Evolutionary conservation across 2,329 filamentous ascomycete genomes (phyloP), one percentile per base, ranked within the genome.

Genomic region (Pyrenochaeta sp.): DNA sequence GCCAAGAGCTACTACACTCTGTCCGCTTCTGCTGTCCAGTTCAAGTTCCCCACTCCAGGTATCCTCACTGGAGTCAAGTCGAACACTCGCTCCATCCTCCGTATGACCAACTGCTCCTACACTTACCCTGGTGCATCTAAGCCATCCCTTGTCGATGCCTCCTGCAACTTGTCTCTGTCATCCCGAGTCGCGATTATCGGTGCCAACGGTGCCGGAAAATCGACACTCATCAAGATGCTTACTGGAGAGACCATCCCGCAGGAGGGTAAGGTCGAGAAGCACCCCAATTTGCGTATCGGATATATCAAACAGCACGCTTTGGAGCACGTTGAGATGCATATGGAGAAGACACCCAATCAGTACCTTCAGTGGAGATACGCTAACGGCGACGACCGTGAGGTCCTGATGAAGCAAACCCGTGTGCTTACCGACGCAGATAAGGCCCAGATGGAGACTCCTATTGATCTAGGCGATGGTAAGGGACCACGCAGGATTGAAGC

Each of bases 251-350:
- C 86, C 14, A 87, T 96, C 56, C 94, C 90, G 11, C 88, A 88
- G 51, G 74, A 75, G 14, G 94, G 94, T 53, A 90, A 86, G 69
- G 94, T 99, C 17, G 92, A 97, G 80, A 97, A 97, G 80, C 94
- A 99, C 72, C 94, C 94, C 58, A 99, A 99, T 73, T 77, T 99
- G 67, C 92, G 94, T 81, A 96, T 99, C 63, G 94, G 94, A 41
- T 99, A 99, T 79, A 97, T 99, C 79, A 97, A 97, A 79, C 94
- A 99, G 78, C 94, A 99, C 74, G 94, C 94, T 30, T 82, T 99
- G 9, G 94, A 99, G 80, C 94, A 99, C 83, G 94, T 99, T 8
- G 93, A 99, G 77, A 96, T 96, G 93, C 94, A 99, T 69, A 80
- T 97, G 60, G 94, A 99, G 75, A 99, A 99, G 84, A 99, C 94